A percentile compares a stretch with the other conserved stretches of the same genome.
Evolutionary conservation across 495 filamentous ascomycete species (phyloP).

Genomic region (Geoglossum glabrum): DNA sequence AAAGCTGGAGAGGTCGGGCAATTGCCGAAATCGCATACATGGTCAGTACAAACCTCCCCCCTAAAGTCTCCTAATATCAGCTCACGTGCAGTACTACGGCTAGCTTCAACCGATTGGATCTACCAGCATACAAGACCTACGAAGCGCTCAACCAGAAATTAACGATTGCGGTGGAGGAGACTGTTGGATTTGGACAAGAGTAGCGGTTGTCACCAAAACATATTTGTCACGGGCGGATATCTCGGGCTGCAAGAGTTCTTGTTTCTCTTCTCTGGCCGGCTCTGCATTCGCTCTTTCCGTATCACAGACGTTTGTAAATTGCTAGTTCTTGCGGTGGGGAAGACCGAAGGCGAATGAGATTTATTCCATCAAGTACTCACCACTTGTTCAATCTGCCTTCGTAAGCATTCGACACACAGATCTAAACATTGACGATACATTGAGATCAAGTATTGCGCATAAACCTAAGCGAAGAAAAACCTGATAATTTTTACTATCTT

Average conservation of each 20-base stretch:
- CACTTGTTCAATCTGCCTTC: background rate
- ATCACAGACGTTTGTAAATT: background rate
- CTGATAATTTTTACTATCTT: background rate
- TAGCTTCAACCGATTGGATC: slow-evolving; percentile 93
- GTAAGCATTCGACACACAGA: background rate
- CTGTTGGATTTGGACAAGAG: slow-evolving; percentile 96
- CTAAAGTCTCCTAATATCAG: background rate
- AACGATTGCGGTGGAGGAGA: slow-evolving; percentile 94
- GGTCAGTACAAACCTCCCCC: slow-evolving; percentile 37
- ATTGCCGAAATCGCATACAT: slow-evolving; percentile 92
- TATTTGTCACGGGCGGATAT: background rate
- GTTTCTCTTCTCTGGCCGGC: background rate
- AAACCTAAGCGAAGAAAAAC: background rate
- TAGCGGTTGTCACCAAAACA: slow-evolving; percentile 25
- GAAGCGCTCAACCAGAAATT: slow-evolving; percentile 74
- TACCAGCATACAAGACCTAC: slow-evolving; percentile 79
- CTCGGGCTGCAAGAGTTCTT: background rate
- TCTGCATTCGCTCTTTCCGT: background rate
- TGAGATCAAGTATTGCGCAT: background rate
- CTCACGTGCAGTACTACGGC: background rate
- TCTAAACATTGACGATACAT: too few species aligned
- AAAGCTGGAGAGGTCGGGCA: slow-evolving; percentile 81
- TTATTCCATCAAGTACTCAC: background rate
- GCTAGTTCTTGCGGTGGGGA: background rate
- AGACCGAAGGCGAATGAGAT: background rate